These are phyloP conservation scores for Peterozyma xylosa DNA, from an alignment of 805 yeast species.

Conservation along the genomic window DNA sequence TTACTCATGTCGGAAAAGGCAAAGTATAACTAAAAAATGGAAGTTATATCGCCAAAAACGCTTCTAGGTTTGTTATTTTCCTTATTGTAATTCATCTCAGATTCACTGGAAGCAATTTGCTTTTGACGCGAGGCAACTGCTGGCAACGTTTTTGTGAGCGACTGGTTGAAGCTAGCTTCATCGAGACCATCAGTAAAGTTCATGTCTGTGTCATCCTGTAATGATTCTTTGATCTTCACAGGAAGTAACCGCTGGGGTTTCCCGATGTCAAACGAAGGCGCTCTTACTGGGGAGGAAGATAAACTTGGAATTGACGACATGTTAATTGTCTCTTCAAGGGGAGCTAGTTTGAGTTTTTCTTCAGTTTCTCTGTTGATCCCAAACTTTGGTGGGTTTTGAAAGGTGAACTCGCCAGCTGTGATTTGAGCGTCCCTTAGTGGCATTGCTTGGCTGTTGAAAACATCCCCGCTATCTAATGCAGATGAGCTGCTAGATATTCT, in stretches of 20 bases:
- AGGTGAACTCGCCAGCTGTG: background rate
- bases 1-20: background rate
- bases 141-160: background rate
- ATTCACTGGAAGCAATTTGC: background rate
- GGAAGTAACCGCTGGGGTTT: background rate
- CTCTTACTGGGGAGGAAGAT: background rate
- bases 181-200: background rate
- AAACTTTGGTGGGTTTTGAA: background rate
- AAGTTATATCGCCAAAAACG: slow-evolving; percentile 5
- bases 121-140: background rate
- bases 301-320: background rate
- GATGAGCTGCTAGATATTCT: background rate
- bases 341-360: background rate
- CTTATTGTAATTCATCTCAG: background rate
- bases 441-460: background rate
- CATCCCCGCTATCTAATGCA: background rate
- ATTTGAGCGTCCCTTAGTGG: background rate
- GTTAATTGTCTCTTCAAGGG: background rate
- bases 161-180: background rate
- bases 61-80: slow-evolving; percentile 1
- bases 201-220: background rate
- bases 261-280: too few species aligned
- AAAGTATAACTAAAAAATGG: slow-evolving; percentile 1
- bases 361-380: background rate
- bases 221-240: background rate